Evolutionary conservation across 306 rosid genomes (phyloP), one percentile per base, ranked within the genome.

Genomic region (Dicorynia guianensis): DNA sequence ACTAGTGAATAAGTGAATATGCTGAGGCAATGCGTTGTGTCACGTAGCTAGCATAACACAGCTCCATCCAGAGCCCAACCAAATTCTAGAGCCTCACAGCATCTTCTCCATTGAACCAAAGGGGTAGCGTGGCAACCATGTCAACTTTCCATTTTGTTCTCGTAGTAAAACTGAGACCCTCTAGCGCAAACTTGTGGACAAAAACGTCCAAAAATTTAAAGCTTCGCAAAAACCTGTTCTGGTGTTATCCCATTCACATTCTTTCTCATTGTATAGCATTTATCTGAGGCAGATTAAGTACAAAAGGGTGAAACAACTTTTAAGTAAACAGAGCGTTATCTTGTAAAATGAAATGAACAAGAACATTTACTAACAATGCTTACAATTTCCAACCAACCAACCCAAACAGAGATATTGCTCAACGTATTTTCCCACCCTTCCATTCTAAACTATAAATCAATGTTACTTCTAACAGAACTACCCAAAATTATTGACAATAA

Each of bases 1-100:
- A 56, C 63, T 8, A 8, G 44, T 57, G 47, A 76, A 52, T 40
- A 75, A 40, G 10, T 40, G 46, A 76, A 52, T 40, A 75, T 38
- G 79, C 12, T 56, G 47, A 64, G 57, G 36, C 57, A 6, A 66
- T 11, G 18, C 11, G 6, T 52, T 53, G 13, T 35, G 68, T 57
- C 61, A 53, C 54, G 33, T 35, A 25, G 30, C 2, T 25, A 25
- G 2, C 30, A 25, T 2, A 67, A 67, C 50, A 35, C 47, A 44
- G 38, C 25, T 33, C 25, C 7, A 33, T 18, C 13, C 17, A 2
- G 40, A 5, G 36, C 7, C 14, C 36, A 13, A 61, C 49, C 33
- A 52, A 14, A 5, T 39, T 75, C 36, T 40, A 10, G 14, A 63
- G 19, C 57, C 53, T 19, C 63, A 17, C 4, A 48, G 39, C 49